Evolutionary conservation across 371 early-diverging fungal genomes (phyloP).

Genomic region (Mortierella sp.): DNA sequence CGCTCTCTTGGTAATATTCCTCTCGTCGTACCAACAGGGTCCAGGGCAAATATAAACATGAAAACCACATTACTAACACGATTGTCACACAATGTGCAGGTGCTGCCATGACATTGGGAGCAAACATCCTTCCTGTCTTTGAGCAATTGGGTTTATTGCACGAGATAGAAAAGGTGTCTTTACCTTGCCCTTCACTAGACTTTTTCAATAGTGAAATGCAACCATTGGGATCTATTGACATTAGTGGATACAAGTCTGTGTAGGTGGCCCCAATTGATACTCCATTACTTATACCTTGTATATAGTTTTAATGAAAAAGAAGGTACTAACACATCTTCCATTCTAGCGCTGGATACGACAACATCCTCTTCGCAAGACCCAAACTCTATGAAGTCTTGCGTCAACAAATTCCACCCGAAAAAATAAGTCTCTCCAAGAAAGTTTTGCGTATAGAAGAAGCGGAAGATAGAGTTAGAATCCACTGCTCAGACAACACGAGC

Average conservation of each 20-base stretch:
- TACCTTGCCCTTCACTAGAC: neutral
- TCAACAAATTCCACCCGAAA: conserved; percentile 1
- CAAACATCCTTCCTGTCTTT: conserved; percentile 21
- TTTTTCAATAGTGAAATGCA: neutral
- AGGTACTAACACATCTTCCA: neutral
- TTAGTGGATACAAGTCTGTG: neutral
- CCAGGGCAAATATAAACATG: no score
- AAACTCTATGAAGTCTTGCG: conserved; percentile 11
- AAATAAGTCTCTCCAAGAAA: conserved; percentile 14
- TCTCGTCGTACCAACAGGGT: no score
- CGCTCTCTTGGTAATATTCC: conserved; percentile 14
- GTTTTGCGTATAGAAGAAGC: conserved; percentile 3
- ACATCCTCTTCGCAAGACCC: conserved; percentile 20
- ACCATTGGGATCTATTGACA: neutral
- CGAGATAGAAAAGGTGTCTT: conserved; percentile 11
- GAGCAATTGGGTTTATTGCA: conserved; percentile 18
- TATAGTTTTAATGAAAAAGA: neutral
- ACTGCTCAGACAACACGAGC: conserved; percentile 19
- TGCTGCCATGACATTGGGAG: conserved; percentile 16
- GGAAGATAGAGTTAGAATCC: conserved; percentile 5
- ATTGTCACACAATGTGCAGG: no score
- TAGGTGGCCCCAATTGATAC: neutral
- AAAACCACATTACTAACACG: no score
- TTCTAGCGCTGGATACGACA: conserved; percentile 16
- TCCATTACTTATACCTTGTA: neutral